Conservation (phyloP, 2,329 filamentous ascomycete species). For the Cyphellophora europaea region DNA sequence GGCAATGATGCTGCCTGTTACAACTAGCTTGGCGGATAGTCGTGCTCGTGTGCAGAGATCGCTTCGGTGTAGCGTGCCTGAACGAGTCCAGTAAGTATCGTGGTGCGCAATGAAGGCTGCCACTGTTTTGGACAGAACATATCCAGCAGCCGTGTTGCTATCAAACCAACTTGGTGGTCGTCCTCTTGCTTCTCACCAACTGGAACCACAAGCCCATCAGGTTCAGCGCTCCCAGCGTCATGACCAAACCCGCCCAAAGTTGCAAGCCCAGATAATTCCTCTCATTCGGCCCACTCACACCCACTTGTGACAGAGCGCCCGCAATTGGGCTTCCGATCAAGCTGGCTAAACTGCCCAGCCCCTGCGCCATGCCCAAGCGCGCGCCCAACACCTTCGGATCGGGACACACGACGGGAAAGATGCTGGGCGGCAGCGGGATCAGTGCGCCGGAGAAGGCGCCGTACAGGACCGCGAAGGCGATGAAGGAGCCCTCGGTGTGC, state of each 20-base stretch:
- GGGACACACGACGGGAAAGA: slow-evolving; percentile 40
- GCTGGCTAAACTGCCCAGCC: slow-evolving; percentile 36
- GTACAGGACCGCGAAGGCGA: slow-evolving; percentile 51
- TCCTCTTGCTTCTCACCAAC: slow-evolving; percentile 11
- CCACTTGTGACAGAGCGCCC: slow-evolving; percentile 33
- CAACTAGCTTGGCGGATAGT: too few species aligned
- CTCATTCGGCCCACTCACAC: slow-evolving; percentile 18
- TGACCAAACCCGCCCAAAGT: slow-evolving; percentile 32
- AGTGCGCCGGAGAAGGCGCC: slow-evolving; percentile 48
- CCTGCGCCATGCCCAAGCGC: slow-evolving; percentile 42
- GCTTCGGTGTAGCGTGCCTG: too few species aligned
- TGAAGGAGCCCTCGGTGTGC: slow-evolving; percentile 36
- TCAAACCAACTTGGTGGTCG: slow-evolving; percentile 11
- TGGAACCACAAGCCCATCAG: slow-evolving; percentile 19
- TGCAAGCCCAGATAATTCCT: slow-evolving; percentile 34
- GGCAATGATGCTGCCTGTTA: too few species aligned
- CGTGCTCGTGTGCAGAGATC: too few species aligned
- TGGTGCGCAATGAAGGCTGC: too few species aligned
- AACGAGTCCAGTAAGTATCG: too few species aligned
- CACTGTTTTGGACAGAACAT: too few species aligned
- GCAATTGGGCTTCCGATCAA: slow-evolving; percentile 40
- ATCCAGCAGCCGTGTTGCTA: too few species aligned
- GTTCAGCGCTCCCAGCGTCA: slow-evolving; percentile 29
- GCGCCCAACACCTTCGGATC: slow-evolving; percentile 36
- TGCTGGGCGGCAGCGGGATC: slow-evolving; percentile 53